Evolutionary conservation across 2,329 filamentous ascomycete species (phyloP), one percentile per base, ranked within the genome.

Genomic region (Aspergillus jensenii): DNA sequence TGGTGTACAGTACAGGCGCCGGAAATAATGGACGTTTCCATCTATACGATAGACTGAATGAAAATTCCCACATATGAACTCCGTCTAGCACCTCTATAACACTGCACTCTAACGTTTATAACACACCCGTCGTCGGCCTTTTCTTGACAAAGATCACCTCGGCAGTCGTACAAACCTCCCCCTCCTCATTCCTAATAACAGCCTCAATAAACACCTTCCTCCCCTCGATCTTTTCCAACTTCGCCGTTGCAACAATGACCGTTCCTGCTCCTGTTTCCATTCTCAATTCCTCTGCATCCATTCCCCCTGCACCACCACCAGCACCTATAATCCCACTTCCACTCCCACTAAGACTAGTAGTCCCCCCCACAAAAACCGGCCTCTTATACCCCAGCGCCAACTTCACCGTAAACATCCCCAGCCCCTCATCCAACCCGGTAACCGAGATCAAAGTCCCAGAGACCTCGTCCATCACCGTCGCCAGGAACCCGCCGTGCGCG

Each of bases 1-100:
- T 44, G 44, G 52, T 63, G 61, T 65, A 65, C 59, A 69, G 67
- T 68, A 66, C 56, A 60, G 60, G 61, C 61, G 66, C 63, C 58
- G 63, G 59, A 59, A 59, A 56, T 62, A 59, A 61, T 60, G 47
- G 48, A 55, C 51, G 35, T 52, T 51, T 50, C 44, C 21, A 44
- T 53, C 44, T 54, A 58, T 53, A 58, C 17, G 45, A 58, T 51
- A 59, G 48, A 51, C 37, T 56, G 31, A 58, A 56, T 55, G 40
- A 56, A 23, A 48, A 46, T 47, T 17, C 27, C 40, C 23, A 23
- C 19, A 47, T 17, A 17, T n/a, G 4, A 39, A 15, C 9, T 35
- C 47, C 33, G n/a, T 19, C 33, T 9, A n/a, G 3, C 15, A 3
- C 11, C 3, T 37, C 4, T n/a, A 37, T 37, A n/a, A n/a, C 14